Evolutionary conservation across 331 rosid genomes (phyloP).

Genomic region (Quercus phellos): DNA sequence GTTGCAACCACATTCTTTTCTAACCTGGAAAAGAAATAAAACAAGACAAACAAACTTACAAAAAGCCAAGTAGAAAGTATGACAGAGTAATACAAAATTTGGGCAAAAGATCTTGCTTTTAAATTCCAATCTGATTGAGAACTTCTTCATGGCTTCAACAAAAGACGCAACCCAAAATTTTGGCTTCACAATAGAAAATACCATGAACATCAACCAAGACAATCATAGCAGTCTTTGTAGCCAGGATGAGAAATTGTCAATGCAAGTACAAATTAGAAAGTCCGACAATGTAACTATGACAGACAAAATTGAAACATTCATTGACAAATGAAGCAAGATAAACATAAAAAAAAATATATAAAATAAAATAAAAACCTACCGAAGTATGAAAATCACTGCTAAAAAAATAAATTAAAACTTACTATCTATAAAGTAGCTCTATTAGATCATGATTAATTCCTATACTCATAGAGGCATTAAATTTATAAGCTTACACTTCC

Average conservation of each 20-base stretch:
- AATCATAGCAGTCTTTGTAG: not conserved
- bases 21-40: not conserved
- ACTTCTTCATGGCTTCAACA: not conserved
- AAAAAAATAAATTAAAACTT: not conserved
- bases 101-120: not conserved
- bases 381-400: not conserved
- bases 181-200: not conserved
- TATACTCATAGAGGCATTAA: conserved; percentile 16
- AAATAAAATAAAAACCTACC: not conserved
- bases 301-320: not conserved
- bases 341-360: not conserved
- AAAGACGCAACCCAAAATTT: not conserved
- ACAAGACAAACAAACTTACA: not conserved
- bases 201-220: not conserved
- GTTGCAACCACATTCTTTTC: not conserved
- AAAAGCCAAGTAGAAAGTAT: not conserved
- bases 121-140: not conserved
- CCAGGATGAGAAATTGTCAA: not conserved
- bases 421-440: not conserved
- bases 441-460: conserved; percentile 1
- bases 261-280: not conserved
- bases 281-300: not conserved
- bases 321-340: not conserved
- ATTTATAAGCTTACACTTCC: conserved; percentile 63
- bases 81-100: not conserved